Base-by-base conservation (phyloP, 2,329 filamentous ascomycete genomes). In the Cordyceps cicadae region DNA sequence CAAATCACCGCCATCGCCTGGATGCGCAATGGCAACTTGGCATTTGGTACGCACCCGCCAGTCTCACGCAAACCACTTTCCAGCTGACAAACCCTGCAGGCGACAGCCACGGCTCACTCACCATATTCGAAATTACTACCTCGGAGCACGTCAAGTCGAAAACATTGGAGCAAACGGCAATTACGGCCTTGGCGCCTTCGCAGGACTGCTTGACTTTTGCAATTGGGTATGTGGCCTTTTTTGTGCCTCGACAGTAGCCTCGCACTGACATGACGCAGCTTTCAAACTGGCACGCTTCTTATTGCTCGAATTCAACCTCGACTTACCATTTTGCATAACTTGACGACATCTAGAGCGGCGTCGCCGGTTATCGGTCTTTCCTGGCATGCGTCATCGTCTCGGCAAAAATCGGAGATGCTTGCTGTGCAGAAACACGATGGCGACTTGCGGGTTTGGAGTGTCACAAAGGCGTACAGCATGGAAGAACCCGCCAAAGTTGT, bases 371-470 rank as follows among this genome's bases (percentile, higher is more conserved):
- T 92, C 4, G 90, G 87, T 9, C 77, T 99, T 21, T 85, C 91
- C 62, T 99, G 94, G 94, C 94, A 99, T 79, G 92, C 93, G 43
- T 97, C 94, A 0, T 97, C 94, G 0, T 89, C 92, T 0, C 90
- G 92, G 66, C 92, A 97, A 73, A 97, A 96, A 75, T 96, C 94
- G 0, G 93, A 97, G 70, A 99, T 99, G 94, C 79, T 99, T 68
- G 93, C 93, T 1, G 90, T 92, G 9, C 93, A 97, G 74, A 94
- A 91, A 3, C 83, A 88, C 56, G 92, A 97, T 70, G 93, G 94
- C 21, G 93, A 99, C 70, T 78, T 99, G 51, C 84, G 92, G 66
- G 92, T 99, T 21, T 99, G 94, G 94, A 99, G 94, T 70, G 89
- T 99, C 59, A 86, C 93, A 21, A 99, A 97, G 74, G 83, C 82